phyloP scores from a whole-genome alignment of 2,329 filamentous ascomycete species.

The Colletotrichum magnum region DNA sequence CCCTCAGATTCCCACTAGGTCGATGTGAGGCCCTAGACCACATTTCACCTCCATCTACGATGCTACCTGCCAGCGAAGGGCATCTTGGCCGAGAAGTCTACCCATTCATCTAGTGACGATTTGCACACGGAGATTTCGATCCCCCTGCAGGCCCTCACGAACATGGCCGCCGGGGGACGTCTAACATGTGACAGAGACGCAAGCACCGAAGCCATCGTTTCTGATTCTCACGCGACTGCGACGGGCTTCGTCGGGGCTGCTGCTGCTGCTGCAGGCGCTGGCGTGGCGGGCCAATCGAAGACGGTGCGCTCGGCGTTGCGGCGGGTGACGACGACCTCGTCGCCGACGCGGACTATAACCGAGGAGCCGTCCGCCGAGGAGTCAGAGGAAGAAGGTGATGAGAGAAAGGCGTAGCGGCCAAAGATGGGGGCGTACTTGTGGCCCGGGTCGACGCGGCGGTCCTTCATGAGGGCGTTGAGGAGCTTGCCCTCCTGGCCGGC shows the following conservation, averaged over 20 bases:
- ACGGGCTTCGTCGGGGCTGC: conserved; percentile 1
- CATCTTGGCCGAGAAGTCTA: background rate
- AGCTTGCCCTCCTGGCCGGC: conserved; percentile 71
- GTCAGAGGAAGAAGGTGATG: conserved; percentile 22
- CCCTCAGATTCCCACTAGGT: no score
- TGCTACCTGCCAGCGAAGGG: no score
- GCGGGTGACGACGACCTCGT: conserved; percentile 67
- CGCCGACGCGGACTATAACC: conserved; percentile 64
- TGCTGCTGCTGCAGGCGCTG: background rate
- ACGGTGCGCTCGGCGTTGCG: conserved; percentile 66
- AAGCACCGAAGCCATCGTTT: background rate
- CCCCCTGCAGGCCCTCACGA: no score
- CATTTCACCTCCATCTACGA: no score
- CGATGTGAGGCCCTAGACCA: no score
- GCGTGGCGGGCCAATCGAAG: conserved; percentile 63
- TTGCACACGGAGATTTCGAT: no score
- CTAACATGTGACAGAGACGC: background rate
- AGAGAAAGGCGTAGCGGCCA: conserved; percentile 79
- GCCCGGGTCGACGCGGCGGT: conserved; percentile 79
- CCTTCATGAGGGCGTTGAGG: conserved; percentile 78
- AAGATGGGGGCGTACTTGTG: conserved; percentile 79
- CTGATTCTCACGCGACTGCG: conserved; percentile 10
- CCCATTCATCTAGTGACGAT: background rate
- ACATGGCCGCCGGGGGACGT: no score
- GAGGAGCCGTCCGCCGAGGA: conserved; percentile 40